Evolutionary conservation across 257 asterid species (phyloP).

Genomic region (Striga asiatica): DNA sequence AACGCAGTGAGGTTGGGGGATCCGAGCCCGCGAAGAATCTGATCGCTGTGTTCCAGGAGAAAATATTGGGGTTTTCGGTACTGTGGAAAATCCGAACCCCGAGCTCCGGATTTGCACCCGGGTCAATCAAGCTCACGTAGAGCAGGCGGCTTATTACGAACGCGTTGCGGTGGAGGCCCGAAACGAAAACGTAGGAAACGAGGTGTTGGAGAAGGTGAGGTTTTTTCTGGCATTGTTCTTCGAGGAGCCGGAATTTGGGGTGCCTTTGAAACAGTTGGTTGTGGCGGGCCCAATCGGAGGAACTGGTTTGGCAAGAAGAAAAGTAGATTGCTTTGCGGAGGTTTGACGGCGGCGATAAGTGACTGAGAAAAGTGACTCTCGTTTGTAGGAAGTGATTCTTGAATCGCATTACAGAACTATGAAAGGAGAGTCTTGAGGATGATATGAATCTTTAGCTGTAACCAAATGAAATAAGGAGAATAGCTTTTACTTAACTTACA

Average conservation of each 20-base stretch:
- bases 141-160: conserved; percentile 40
- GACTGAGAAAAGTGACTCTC: neutral
- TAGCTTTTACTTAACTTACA: no score
- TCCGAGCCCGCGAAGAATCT: conserved; percentile 28
- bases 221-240: conserved; percentile 19
- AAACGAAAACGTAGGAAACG: conserved; percentile 26
- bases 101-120: conserved; percentile 12
- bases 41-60: conserved; percentile 46
- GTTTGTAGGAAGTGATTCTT: neutral
- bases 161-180: conserved; percentile 40
- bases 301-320: conserved; percentile 12
- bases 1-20: conserved; percentile 15
- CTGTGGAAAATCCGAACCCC: conserved; percentile 28
- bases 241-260: conserved; percentile 29
- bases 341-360: neutral
- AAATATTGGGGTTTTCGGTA: conserved; percentile 28
- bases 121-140: conserved; percentile 22
- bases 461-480: no score
- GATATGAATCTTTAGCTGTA: no score
- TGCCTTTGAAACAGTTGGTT: conserved; percentile 38
- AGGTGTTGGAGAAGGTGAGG: conserved; percentile 24
- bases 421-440: neutral
- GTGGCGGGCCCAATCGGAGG: conserved; percentile 30
- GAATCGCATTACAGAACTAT: conserved; percentile 9
- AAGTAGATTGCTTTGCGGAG: conserved; percentile 6